Percentiles rank a stretch among this genome's conserved stretches.
phyloP scores from a whole-genome alignment of 106 monocot genomes.

The Xerophyta viscosa region DNA sequence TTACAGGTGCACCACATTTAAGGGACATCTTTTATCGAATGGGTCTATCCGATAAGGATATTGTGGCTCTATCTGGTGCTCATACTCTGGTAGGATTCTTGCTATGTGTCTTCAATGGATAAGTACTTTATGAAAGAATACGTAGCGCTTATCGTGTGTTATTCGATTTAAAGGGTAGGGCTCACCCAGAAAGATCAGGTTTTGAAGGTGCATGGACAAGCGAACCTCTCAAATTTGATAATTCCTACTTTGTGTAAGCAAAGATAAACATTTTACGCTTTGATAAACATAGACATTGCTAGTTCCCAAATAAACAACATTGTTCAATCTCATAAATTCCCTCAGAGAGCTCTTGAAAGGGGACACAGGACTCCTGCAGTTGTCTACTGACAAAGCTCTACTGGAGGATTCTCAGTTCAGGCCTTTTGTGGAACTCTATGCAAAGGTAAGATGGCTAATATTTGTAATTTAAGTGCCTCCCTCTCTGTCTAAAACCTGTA shows the following conservation, averaged over 20 bases:
- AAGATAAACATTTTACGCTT: background rate
- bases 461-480: background rate
- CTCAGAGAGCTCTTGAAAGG: conserved; percentile 75
- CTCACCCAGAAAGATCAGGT: conserved; percentile 89
- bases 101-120: background rate
- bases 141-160: background rate
- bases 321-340: background rate
- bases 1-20: conserved; percentile 44
- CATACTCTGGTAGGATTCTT: conserved; percentile 57
- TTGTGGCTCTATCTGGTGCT: conserved; percentile 66
- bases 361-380: conserved; percentile 81
- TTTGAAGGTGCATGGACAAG: conserved; percentile 95
- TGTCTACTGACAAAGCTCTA: conserved; percentile 82
- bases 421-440: conserved; percentile 80
- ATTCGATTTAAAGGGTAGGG: conserved; percentile 49
- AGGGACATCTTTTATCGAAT: conserved; percentile 68
- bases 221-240: conserved; percentile 94
- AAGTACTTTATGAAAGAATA: background rate
- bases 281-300: background rate
- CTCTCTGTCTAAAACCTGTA: background rate
- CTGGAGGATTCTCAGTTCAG: conserved; percentile 63
- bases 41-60: conserved; percentile 77
- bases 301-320: too few relatives aligned
- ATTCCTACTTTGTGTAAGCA: conserved; percentile 88
- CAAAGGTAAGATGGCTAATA: conserved; percentile 39